Evolutionary conservation across 2,329 filamentous ascomycete genomes (phyloP), one percentile per base, ranked within the genome.

Genomic region (Magnaporthiopsis rhizophila): DNA sequence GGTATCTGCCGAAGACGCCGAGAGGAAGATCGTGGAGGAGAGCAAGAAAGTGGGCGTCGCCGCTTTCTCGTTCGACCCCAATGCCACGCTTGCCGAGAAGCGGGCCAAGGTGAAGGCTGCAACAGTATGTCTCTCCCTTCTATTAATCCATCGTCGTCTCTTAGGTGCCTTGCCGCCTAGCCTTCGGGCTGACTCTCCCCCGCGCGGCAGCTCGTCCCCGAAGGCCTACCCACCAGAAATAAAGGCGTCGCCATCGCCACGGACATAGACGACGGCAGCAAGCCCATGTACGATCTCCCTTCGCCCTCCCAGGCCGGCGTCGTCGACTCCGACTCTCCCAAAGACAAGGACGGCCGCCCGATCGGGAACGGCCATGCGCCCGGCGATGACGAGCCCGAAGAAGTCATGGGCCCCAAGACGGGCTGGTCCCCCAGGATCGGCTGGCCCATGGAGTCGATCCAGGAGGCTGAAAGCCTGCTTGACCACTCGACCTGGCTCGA

Each of bases 351-450:
- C 67, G 79, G 81, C 65, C 77, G 83, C 36, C 71, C 76, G 3
- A 74, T 82, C 66, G 71, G 74, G 57, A 83, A 83, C 69, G 86
- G 79, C 64, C 76, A 77, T 30, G 77, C 81, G 63, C 79, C 81
- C 56, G 81, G 83, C 65, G 84, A 84, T 67, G 81, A 83, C 65
- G 84, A 84, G 67, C 81, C 85, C 63, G 80, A 83, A 72, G 84
- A 80, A 67, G 77, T 72, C 69, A 82, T 80, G 74, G 83, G 77
- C 70, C 82, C 76, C 58, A 79, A 78, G 66, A 91, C 92, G 7
- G 95, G 95, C 62, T 98, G 95, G 95, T 88, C 90, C 18, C 95
- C 95, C 57, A 86, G 86, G 67, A 92, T 97, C 73, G 92, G 92
- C 69, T 87, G 86, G 79, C 85, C 85, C 2, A 74, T 72, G n/a